Base-by-base conservation (phyloP, 2,329 filamentous ascomycete genomes). In the Botrytis cinerea region DNA sequence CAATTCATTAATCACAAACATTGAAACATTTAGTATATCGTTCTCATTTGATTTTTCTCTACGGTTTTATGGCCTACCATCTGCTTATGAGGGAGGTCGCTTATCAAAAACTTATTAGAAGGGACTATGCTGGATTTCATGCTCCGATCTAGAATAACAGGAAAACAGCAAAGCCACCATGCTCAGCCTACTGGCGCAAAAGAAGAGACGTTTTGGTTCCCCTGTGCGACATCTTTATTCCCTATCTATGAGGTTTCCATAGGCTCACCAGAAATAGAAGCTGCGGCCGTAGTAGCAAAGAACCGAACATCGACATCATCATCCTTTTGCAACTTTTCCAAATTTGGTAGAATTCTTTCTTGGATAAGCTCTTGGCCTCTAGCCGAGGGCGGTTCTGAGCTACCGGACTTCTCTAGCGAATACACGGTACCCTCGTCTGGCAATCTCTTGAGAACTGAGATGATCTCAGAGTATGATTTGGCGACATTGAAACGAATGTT, bases 401-500 rank as follows among this genome's bases (percentile, higher is more conserved):
- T 83, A 73, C 90, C 92, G 43, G 92, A 89, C 86, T 97, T 96
- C 83, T 98, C 94, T 74, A 97, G 84, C 70, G 93, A 90, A 81
- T 92, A 90, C 75, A 98, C 87, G 22, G 95, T 98, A 75, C 94
- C 94, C 81, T 96, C 88, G 72, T 95, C 93, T 4, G 96, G 95
- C 73, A 99, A 87, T 78, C 94, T 92, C 84, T 95, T 94, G 80
- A 99, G 88, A n/a, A 95, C 94, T 78, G 93, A 91, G 80, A 98
- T 94, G 74, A 99, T 86, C 70, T 96, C 91, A 35, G 91, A 90
- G 81, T 98, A 99, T 64, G 96, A 98, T 86, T 99, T 99, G 79
- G 96, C 96, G 66, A 99, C 96, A 83, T 99, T 99, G 89, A 99
- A 99, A 70, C 96, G 94, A 82, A 99, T 99, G 85, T 99, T 99